Evolutionary conservation across 805 yeast species (phyloP).

Genomic region (Scheffersomyces lignosus): DNA sequence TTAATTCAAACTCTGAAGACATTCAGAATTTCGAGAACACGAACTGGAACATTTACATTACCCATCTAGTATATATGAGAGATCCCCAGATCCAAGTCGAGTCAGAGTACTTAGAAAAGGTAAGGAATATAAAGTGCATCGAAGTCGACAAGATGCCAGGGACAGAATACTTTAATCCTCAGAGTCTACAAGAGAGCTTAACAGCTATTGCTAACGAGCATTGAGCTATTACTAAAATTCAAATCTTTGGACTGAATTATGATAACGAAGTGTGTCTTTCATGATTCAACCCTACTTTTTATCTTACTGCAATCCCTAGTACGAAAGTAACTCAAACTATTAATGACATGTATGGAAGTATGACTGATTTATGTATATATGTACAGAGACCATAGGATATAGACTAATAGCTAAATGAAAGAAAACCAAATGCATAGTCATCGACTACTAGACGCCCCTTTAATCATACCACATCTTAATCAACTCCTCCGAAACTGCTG

Average conservation of each 20-base stretch:
- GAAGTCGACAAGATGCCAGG: slow-evolving; percentile 29
- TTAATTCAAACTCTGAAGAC: slow-evolving; percentile 17
- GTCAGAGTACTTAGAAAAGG: slow-evolving; percentile 28
- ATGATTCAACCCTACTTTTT: too few species aligned
- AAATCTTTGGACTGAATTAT: too few species aligned
- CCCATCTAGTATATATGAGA: slow-evolving; percentile 61
- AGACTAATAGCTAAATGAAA: too few species aligned
- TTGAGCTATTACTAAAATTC: too few species aligned
- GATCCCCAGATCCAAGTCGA: slow-evolving; percentile 54
- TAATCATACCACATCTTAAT: slow-evolving; percentile 97
- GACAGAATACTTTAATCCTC: slow-evolving; percentile 38
- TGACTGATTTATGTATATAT: too few species aligned
- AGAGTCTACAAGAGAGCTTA: slow-evolving; percentile 31
- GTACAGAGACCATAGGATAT: too few species aligned
- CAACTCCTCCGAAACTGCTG: slow-evolving; percentile 97
- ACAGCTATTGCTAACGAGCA: background rate
- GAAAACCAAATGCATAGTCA: too few species aligned
- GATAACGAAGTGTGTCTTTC: too few species aligned
- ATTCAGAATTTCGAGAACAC: slow-evolving; percentile 6
- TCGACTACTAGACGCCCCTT: too few species aligned
- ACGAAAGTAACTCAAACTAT: too few species aligned
- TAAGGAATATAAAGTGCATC: slow-evolving; percentile 49
- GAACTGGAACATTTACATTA: slow-evolving; percentile 51
- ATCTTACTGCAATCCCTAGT: too few species aligned
- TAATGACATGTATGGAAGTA: too few species aligned